Evolutionary conservation across 352 stramenopile genomes (phyloP).

Genomic region (Pythium periplocum): DNA sequence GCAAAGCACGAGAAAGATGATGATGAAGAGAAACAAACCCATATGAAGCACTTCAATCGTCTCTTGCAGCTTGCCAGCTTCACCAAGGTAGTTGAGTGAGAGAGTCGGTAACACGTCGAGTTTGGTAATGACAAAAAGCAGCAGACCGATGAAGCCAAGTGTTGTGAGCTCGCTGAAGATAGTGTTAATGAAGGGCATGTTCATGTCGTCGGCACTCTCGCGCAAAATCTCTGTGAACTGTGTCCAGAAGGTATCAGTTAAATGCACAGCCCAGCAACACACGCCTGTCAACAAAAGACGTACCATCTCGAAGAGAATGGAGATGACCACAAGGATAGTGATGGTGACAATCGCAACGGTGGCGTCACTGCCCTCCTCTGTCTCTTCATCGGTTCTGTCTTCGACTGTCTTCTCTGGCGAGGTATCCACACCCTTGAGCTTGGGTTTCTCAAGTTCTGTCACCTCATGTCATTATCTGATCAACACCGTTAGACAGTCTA

Average conservation of each 20-base stretch:
- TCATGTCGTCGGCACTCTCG: conserved; percentile 18
- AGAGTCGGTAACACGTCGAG: conserved; percentile 45
- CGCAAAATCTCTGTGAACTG: conserved; percentile 19
- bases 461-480: too few species aligned
- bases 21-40: conserved; percentile 77
- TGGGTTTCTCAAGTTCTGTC: too few species aligned
- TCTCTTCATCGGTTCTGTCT: too few species aligned
- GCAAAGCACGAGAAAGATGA: conserved; percentile 76
- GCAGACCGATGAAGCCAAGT: conserved; percentile 59
- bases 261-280: neutral
- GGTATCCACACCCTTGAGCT: too few species aligned
- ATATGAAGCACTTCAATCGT: conserved; percentile 77
- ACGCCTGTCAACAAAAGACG: conserved; percentile 1
- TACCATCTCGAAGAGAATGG: conserved; percentile 57
- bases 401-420: too few species aligned
- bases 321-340: conserved; percentile 51
- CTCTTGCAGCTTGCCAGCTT: conserved; percentile 48
- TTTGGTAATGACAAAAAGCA: conserved; percentile 65
- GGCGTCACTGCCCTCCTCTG: too few species aligned
- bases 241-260: too few species aligned
- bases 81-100: conserved; percentile 35
- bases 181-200: conserved; percentile 24
- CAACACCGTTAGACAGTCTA: too few species aligned
- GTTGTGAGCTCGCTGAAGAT: conserved; percentile 42
- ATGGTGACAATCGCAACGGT: conserved; percentile 41